A percentile compares a stretch with the other conserved stretches of the same genome.
Evolutionary conservation across 2,329 filamentous ascomycete genomes (phyloP).

Genomic region (Mollisia scopiformis): DNA sequence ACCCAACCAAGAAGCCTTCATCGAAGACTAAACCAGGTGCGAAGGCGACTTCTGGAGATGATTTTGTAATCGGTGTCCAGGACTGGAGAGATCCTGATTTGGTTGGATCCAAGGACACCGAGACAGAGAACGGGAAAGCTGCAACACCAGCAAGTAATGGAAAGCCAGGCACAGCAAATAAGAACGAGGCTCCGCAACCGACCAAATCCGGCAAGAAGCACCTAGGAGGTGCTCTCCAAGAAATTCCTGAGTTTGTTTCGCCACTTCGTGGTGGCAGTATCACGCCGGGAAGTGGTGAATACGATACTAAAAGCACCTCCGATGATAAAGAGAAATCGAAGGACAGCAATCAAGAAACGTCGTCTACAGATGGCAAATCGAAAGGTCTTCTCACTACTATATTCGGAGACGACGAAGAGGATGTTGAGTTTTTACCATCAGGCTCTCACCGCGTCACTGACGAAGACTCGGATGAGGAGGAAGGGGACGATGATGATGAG

Average conservation of each 20-base stretch:
- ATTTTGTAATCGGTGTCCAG: conserved; percentile 81
- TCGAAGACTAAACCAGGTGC: conserved; percentile 23
- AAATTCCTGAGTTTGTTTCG: conserved; percentile 37
- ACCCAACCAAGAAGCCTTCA: conserved; percentile 29
- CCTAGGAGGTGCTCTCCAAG: conserved; percentile 30
- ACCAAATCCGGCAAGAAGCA: conserved; percentile 31
- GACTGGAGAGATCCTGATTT: conserved; percentile 85
- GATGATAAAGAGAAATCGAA: conserved; percentile 34
- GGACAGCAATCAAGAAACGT: conserved; percentile 18
- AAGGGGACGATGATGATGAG: conserved; percentile 45
- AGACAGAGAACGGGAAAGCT: conserved; percentile 33
- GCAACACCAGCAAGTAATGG: conserved; percentile 28
- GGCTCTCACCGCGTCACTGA: conserved; percentile 11
- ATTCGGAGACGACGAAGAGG: conserved; percentile 49
- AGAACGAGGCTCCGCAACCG: conserved; percentile 18
- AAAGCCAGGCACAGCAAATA: conserved; percentile 33
- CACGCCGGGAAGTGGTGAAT: conserved; percentile 74
- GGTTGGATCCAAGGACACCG: conserved; percentile 44
- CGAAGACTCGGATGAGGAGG: conserved; percentile 27
- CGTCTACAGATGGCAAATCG: conserved; percentile 23
- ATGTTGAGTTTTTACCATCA: conserved; percentile 35
- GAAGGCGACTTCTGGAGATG: conserved; percentile 49
- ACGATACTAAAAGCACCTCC: conserved; percentile 41
- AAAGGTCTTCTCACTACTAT: conserved; percentile 52
- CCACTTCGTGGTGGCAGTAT: conserved; percentile 65